A percentile compares a stretch with the other conserved stretches of the same genome.
Conservation (phyloP, 2,329 filamentous ascomycete species). For the Cercospora sp. region DNA sequence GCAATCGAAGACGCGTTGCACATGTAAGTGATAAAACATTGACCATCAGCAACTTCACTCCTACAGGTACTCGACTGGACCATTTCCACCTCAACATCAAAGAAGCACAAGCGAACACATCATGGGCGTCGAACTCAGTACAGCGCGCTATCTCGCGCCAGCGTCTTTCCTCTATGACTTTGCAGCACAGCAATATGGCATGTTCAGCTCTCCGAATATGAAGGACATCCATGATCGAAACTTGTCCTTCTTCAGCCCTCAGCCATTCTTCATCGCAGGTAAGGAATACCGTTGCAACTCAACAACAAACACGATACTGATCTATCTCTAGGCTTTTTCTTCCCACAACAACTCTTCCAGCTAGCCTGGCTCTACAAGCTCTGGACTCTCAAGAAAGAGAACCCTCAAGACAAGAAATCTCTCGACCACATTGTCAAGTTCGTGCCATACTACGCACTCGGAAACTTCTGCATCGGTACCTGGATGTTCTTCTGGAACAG, state of each 20-base stretch:
- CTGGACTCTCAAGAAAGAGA: conserved; percentile 50
- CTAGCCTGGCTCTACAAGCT: conserved; percentile 59
- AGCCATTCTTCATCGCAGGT: conserved; percentile 57
- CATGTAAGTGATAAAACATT: background rate
- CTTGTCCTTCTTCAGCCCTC: conserved; percentile 59
- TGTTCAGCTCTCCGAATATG: conserved; percentile 59
- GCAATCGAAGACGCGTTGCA: background rate
- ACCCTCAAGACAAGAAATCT: conserved; percentile 45
- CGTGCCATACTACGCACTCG: conserved; percentile 57
- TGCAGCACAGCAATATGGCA: conserved; percentile 60
- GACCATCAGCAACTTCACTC: background rate
- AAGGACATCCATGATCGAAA: conserved; percentile 60
- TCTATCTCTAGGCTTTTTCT: conserved; percentile 65
- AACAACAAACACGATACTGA: no score
- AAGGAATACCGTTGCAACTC: background rate
- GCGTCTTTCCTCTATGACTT: conserved; percentile 59
- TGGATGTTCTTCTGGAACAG: conserved; percentile 62
- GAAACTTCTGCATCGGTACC: conserved; percentile 61
- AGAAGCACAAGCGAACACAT: conserved; percentile 7
- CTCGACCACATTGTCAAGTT: conserved; percentile 54
- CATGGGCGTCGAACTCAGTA: conserved; percentile 57
- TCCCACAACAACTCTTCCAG: conserved; percentile 61
- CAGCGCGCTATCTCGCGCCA: conserved; percentile 56
- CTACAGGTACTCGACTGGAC: background rate
- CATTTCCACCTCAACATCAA: background rate